Evolutionary conservation across 1,284 basidiomycete species (phyloP), one percentile per base, ranked within the genome.

Genomic region (Ustilago cynodontis): DNA sequence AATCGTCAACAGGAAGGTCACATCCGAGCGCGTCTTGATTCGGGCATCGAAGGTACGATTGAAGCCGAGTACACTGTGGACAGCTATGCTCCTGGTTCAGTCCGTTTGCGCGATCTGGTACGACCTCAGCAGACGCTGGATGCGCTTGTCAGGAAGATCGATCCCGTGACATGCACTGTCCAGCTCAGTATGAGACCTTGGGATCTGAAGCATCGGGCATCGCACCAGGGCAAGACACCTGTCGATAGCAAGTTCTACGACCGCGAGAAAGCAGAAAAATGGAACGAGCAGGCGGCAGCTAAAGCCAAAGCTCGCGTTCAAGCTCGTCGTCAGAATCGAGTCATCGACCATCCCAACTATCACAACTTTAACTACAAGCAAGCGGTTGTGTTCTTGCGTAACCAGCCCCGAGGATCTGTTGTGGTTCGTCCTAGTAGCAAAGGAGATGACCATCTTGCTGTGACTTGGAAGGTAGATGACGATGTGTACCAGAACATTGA

Each of bases 391-490:
- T 94, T 93, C 86, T 88, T 99, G 60, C 93, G 94, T 65, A 92
- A 92, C 76, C 93, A 94, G 86, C 94, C 95, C 80, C 91, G 94
- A 31, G 97, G 84, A 26, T 66, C 79, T 1, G 82, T 82, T 52
- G 93, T 99, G 35, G 94, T 99, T 77, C 90, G 97, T 51, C 97
- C 97, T 0, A 97, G 94, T 33, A 98, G 95, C 3, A 95, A 96
- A 86, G 96, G 96, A 7, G 88, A 90, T 43, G 91, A 98, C 83
- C 97, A 99, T 87, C 89, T 99, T 39, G 97, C 97, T 37, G 93
- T 99, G 14, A 99, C 97, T 0, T 99, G 97, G 97, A 99, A 99
- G 87, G 95, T 99, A 11, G 96, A 97, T 79, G 93, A 98, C 69
- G 93, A 92, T 72, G 89, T 99, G 22, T 99, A 93, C 87, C 97